These are phyloP conservation scores for Alternaria arborescens DNA, from an alignment of 2,329 filamentous ascomycete species.

Conservation along the genomic window DNA sequence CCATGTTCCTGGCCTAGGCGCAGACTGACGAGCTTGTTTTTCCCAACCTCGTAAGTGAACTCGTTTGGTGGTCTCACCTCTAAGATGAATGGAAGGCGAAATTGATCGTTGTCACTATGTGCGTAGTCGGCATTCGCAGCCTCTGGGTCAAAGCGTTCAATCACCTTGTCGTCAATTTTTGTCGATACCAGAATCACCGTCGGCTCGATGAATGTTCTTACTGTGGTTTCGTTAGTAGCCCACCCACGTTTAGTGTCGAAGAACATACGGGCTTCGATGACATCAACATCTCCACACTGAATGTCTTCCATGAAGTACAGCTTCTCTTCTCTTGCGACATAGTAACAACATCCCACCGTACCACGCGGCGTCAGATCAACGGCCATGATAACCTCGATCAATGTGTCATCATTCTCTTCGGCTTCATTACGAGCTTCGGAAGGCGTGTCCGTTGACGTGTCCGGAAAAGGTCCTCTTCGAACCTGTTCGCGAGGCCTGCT, in stretches of 20 bases:
- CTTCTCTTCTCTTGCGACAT: slow-evolving; percentile 72
- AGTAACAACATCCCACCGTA: slow-evolving; percentile 85
- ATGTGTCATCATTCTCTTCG: slow-evolving; percentile 60
- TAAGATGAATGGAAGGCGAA: slow-evolving; percentile 67
- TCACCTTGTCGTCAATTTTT: slow-evolving; percentile 61
- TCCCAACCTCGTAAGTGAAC: slow-evolving; percentile 74
- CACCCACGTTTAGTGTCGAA: no score
- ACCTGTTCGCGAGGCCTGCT: background rate
- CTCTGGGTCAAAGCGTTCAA: slow-evolving; percentile 57
- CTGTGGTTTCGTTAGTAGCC: slow-evolving; percentile 46
- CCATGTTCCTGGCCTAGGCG: slow-evolving; percentile 60
- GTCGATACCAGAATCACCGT: slow-evolving; percentile 67
- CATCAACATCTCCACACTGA: slow-evolving; percentile 71
- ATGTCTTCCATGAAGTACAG: slow-evolving; percentile 82
- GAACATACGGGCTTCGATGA: slow-evolving; percentile 58
- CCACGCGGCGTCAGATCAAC: slow-evolving; percentile 76
- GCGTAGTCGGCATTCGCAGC: slow-evolving; percentile 45
- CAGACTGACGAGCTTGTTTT: slow-evolving; percentile 70
- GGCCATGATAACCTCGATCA: slow-evolving; percentile 80
- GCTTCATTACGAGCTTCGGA: slow-evolving; percentile 9
- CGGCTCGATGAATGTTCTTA: slow-evolving; percentile 69
- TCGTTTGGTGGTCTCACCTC: slow-evolving; percentile 75
- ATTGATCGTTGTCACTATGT: slow-evolving; percentile 53
- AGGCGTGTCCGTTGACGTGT: slow-evolving; percentile 4
- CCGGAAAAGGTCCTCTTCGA: background rate